A percentile compares a stretch with the other conserved stretches of the same genome.
Conservation (phyloP, 257 asterid species). For the Primulina tabacum region DNA sequence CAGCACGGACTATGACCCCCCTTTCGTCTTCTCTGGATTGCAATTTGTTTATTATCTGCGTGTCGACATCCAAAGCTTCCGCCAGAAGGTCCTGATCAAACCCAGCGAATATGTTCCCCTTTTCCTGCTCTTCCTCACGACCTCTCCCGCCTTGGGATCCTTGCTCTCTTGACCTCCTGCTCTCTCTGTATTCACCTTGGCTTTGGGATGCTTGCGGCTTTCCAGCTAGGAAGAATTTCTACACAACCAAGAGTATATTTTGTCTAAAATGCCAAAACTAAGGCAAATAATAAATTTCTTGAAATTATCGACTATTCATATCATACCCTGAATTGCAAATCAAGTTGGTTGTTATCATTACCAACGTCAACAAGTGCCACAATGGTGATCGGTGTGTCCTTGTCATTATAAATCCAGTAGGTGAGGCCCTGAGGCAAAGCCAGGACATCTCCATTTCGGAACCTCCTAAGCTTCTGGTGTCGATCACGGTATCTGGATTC, state of each 20-base stretch:
- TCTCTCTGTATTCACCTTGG: slow-evolving; percentile 5
- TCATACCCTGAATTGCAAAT: slow-evolving; percentile 47
- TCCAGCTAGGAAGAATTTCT: slow-evolving; percentile 65
- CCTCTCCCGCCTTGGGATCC: slow-evolving; percentile 18
- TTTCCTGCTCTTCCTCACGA: slow-evolving; percentile 16
- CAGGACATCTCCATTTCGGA: slow-evolving; percentile 49
- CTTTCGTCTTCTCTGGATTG: slow-evolving; percentile 42
- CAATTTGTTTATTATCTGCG: slow-evolving; percentile 24
- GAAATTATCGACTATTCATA: no score
- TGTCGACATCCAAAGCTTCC: slow-evolving; percentile 29
- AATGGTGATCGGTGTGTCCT: slow-evolving; percentile 36
- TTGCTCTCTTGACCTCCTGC: slow-evolving; percentile 1
- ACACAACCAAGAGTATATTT: background rate
- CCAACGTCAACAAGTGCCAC: slow-evolving; percentile 39
- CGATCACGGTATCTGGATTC: slow-evolving; percentile 28
- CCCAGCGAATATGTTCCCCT: slow-evolving; percentile 38
- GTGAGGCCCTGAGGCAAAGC: slow-evolving; percentile 52
- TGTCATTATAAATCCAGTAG: slow-evolving; percentile 50
- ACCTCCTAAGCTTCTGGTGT: slow-evolving; percentile 50
- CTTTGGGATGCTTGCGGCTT: slow-evolving; percentile 32
- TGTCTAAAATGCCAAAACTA: background rate
- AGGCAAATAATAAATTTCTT: background rate
- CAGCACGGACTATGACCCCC: slow-evolving; percentile 50
- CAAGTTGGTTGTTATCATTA: slow-evolving; percentile 54
- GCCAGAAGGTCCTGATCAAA: slow-evolving; percentile 46